Evolutionary conservation across 2,329 filamentous ascomycete species (phyloP), one percentile per base, ranked within the genome.

Genomic region (Xylaria sp.): DNA sequence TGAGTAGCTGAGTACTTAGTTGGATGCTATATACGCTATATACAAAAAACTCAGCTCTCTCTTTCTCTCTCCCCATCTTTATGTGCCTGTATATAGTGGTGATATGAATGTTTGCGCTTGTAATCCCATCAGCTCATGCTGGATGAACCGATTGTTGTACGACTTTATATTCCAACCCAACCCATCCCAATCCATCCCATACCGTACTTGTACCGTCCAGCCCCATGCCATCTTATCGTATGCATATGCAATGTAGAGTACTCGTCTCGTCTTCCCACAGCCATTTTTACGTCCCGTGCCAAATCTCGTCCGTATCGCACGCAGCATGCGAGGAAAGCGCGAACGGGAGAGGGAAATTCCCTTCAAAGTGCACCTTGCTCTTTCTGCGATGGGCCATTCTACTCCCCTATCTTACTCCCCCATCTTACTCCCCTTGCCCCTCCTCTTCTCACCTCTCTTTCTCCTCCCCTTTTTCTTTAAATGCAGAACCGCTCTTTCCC

Each of bases 161-260:
- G 49, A 36, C 1, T 36, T 12, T 55, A 18, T 36, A 33, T 33
- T 15, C 49, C 49, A 52, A 18, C 25, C 49, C 12, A n/a, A 13
- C 9, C 23, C 25, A 52, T 13, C 49, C 49, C 9, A 23, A 28
- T 3, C 2, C 28, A 28, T 28, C 28, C 28, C 28, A 28, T 28
- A 28, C 28, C 28, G 28, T 28, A 28, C 28, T 5, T 10, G 25
- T 15, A 25, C 41, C 12, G 7, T 7, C 41, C 41, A 43, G 41
- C 41, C 41, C 12, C 12, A 13, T 12, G n/a, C 39, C 56, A n/a
- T 58, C 55, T 58, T 46, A 31, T n/a, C 56, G 39, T 58, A 58
- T 46, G 56, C 39, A 46, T 46, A 58, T 58, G 56, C 56, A 46
- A 31, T 58, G 39, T 58, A 58, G 56, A 58, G 46, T 28, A 5